These are phyloP conservation scores for Phytophthora macrochlamydospora DNA, from an alignment of 352 stramenopile species.

Conservation along the genomic window DNA sequence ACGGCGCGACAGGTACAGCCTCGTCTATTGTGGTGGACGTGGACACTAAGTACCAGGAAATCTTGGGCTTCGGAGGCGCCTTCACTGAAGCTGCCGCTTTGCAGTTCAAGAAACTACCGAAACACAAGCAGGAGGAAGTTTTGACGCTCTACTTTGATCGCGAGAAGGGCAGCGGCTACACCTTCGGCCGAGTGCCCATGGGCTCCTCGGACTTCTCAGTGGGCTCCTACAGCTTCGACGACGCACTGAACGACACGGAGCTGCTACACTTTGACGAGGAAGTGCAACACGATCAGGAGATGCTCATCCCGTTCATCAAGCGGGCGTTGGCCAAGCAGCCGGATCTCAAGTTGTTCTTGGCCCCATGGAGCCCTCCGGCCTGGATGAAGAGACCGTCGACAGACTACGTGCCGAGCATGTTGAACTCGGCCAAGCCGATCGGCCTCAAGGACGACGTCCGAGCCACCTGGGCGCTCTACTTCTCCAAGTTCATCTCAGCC, in stretches of 20 bases:
- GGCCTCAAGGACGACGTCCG: conserved; percentile 60
- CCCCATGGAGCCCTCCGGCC: conserved; percentile 88
- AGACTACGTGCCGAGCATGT: conserved; percentile 68
- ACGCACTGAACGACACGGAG: conserved; percentile 71
- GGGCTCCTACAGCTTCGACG: conserved; percentile 87
- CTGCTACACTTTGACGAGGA: conserved; percentile 81
- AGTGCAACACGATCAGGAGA: conserved; percentile 74
- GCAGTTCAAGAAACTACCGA: conserved; percentile 85
- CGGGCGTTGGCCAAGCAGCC: conserved; percentile 63
- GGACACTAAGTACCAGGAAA: conserved; percentile 67
- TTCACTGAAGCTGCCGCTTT: conserved; percentile 93
- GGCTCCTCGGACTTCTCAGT: conserved; percentile 90
- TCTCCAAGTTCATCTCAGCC: conserved; percentile 92
- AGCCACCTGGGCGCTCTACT: conserved; percentile 88
- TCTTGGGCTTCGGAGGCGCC: conserved; percentile 90
- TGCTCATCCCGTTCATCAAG: conserved; percentile 89
- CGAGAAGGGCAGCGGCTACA: conserved; percentile 80
- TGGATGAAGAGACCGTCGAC: conserved; percentile 82
- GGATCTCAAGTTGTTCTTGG: conserved; percentile 84
- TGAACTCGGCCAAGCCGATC: conserved; percentile 58
- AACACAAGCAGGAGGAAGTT: conserved; percentile 81
- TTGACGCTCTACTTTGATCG: conserved; percentile 90
- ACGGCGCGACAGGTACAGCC: background rate
- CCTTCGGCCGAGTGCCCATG: conserved; percentile 91
- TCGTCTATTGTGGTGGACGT: conserved; percentile 65